Conservation (phyloP, 257 asterid species). For the Gentiana straminea region DNA sequence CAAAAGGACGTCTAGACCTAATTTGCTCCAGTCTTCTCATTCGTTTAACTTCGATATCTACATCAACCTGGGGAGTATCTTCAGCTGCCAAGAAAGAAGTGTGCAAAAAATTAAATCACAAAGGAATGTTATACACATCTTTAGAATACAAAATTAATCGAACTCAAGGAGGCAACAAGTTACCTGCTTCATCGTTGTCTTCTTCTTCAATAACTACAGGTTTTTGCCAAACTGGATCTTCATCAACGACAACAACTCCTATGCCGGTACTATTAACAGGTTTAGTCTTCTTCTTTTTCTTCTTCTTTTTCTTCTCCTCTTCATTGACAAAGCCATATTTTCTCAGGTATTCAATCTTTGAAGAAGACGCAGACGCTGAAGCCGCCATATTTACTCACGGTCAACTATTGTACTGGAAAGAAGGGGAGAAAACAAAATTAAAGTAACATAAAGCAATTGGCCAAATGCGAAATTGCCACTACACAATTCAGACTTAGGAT, state of each 20-base stretch:
- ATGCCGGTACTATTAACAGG: slow-evolving; percentile 28
- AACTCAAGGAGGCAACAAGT: slow-evolving; percentile 1
- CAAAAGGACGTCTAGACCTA: slow-evolving; percentile 45
- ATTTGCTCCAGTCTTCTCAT: slow-evolving; percentile 69
- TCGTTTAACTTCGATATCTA: slow-evolving; percentile 74
- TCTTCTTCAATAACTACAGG: slow-evolving; percentile 53
- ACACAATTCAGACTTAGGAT: too few species aligned
- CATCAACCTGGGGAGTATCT: slow-evolving; percentile 77
- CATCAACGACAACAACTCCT: slow-evolving; percentile 62
- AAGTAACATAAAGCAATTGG: not conserved
- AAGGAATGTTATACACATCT: slow-evolving; percentile 1
- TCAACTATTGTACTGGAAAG: not conserved
- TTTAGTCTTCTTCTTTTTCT: slow-evolving; percentile 51
- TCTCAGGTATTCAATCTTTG: slow-evolving; percentile 60
- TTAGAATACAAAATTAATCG: not conserved
- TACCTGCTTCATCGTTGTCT: slow-evolving; percentile 48
- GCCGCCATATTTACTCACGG: slow-evolving; percentile 27
- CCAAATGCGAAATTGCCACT: not conserved
- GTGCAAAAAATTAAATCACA: slow-evolving; percentile 1
- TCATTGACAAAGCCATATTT: slow-evolving; percentile 47
- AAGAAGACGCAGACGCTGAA: slow-evolving; percentile 32
- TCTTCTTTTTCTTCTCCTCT: slow-evolving; percentile 41
- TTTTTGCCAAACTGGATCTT: slow-evolving; percentile 83
- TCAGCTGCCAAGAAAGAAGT: slow-evolving; percentile 22
- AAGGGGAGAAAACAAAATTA: not conserved